Evolutionary conservation across 257 asterid species (phyloP), one percentile per base, ranked within the genome.

Genomic region (Jaltomata sinuosa): DNA sequence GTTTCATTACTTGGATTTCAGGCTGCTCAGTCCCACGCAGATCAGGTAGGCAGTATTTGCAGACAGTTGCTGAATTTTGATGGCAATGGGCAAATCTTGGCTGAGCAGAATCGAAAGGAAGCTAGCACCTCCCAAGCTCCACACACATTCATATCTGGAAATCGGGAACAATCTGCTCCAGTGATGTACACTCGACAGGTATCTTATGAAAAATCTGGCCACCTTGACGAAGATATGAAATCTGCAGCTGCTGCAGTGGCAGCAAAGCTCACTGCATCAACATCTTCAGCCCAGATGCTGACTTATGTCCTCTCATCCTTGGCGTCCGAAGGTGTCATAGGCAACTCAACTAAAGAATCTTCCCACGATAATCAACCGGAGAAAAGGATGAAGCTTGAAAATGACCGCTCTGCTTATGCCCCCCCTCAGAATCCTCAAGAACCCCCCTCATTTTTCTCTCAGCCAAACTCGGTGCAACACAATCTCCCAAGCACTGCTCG

Each of bases 281-380:
- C 98, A 2, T 93, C 99, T 38, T 94, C 99, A 3, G 98, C 99
- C 53, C 89, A 93, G 89, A 92, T 97, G 98, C 91, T 97, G 79
- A 89, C 94, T 10, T 92, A 86, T 18, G 95, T 94, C 81, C 96
- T 97, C 83, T 91, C 97, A 3, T 94, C 98, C 50, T 90, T 95
- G 47, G 96, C 97, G 21, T 95, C 98, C 1, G 99, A 92, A 82
- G 98, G 98, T 72, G 94, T 94, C 50, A 92, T 93, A 21, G 84
- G 94, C 77, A 92, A 88, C 74, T 64, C 89, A 38, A 57, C 71
- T 31, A 86, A 87, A 68, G 95, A 91, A 52, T 54, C 91, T 53
- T 64, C 90, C 7, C 72, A 55, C 29, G 94, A 91, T 78, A 88
- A 88, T 84, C 94, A 92, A 16, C 76, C 92, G 3, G 98, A 93